Evolutionary conservation across 192 early-diverging fungal genomes (phyloP), one percentile per base, ranked within the genome.

Genomic region (Lobosporangium transversale): DNA sequence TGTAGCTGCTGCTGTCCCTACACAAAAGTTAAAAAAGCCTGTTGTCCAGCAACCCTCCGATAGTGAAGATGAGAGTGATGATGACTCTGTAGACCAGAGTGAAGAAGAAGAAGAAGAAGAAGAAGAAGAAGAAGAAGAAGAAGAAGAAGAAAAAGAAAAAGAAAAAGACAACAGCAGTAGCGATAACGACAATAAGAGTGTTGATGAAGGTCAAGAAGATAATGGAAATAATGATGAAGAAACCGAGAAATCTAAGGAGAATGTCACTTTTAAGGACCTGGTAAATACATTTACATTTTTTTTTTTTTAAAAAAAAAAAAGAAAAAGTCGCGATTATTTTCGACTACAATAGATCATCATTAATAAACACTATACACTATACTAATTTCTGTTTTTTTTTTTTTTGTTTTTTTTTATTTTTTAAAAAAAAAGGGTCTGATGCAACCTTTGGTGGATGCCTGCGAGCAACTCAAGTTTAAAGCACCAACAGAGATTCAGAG

Each of bases 391-490:
- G n/a, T n/a, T n/a, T n/a, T n/a, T n/a, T n/a, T n/a, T n/a, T n/a
- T n/a, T n/a, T n/a, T n/a, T n/a, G n/a, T n/a, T n/a, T n/a, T n/a
- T n/a, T n/a, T n/a, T n/a, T n/a, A n/a, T n/a, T n/a, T n/a, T n/a
- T n/a, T n/a, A n/a, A n/a, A n/a, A n/a, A n/a, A n/a, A n/a, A 45
- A 87, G 89, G 97, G 97, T 6, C 82, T 98, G n/a, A 91, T 94
- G 71, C 85, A 90, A 59, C 88, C 94, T 79, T 84, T 98, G 27
- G 91, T 92, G 78, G 91, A 96, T 56, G 94, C 95, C 21, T 96
- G 94, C 79, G 88, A 89, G 23, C 93, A 94, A 53, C 83, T 97
- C 29, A 93, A 92, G 23, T 98, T 89, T 84, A 96, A 91, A 66
- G 79, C 84, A 37, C 96, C 97, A 1, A 93, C 96, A 2, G 92